These are phyloP conservation scores for Mycena albidolilacea DNA, from an alignment of 768 basidiomycete genomes.

Conservation along the genomic window DNA sequence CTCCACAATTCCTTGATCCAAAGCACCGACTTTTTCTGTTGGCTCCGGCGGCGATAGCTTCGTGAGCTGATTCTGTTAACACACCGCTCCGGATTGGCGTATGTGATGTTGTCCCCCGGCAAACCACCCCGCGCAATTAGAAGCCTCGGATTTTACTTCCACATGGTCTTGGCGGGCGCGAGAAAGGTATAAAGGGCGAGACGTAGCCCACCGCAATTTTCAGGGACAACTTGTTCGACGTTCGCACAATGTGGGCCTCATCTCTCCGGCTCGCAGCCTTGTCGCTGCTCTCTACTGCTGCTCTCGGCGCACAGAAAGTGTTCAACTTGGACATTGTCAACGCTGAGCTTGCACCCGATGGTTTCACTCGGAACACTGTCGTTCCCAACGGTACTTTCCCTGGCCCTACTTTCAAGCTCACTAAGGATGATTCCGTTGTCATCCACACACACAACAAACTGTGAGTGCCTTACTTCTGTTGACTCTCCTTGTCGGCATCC, in stretches of 20 bases:
- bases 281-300: constrained; percentile 15
- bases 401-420: constrained; percentile 43
- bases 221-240: constrained; percentile 9
- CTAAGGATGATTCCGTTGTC: constrained; percentile 43
- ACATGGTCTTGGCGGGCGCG: background rate
- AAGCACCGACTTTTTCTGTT: background rate
- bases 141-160: constrained; percentile 10
- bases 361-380: constrained; percentile 40
- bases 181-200: constrained; percentile 3
- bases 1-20: background rate
- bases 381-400: constrained; percentile 47
- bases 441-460: background rate
- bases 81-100: constrained; percentile 14
- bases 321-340: constrained; percentile 41
- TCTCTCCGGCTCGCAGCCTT: constrained; percentile 26
- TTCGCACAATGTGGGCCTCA: constrained; percentile 19
- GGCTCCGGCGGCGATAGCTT: constrained; percentile 15
- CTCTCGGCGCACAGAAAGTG: constrained; percentile 20
- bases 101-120: background rate
- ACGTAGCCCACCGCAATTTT: background rate
- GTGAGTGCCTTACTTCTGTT: constrained; percentile 15
- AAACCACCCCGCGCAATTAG: background rate
- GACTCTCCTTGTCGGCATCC: background rate
- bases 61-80: constrained; percentile 3
- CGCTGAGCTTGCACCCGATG: constrained; percentile 37